Evolutionary conservation across 2,329 filamentous ascomycete genomes (phyloP).

Genomic region (Magnaporthiopsis poae): DNA sequence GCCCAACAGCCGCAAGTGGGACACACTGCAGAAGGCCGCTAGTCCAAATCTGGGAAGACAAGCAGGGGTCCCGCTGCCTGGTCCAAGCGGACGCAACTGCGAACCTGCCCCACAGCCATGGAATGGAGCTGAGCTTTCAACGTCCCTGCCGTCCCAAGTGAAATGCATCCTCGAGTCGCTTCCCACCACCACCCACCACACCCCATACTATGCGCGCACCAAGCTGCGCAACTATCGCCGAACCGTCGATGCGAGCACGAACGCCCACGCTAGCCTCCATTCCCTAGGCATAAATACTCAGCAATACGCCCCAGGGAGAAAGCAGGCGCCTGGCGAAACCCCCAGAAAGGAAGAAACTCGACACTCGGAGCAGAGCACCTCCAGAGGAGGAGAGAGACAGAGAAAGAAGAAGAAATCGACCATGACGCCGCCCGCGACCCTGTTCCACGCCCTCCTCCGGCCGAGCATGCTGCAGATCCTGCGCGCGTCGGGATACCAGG

Average conservation of each 20-base stretch:
- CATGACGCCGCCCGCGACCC: slow-evolving; percentile 37
- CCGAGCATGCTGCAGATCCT: slow-evolving; percentile 84
- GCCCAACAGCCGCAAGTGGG: neutral
- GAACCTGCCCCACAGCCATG: neutral
- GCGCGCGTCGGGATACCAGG: slow-evolving; percentile 80
- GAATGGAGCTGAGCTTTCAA: neutral
- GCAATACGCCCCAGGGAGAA: neutral
- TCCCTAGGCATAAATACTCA: neutral
- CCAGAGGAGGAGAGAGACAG: too few species aligned
- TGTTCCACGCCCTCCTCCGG: slow-evolving; percentile 68
- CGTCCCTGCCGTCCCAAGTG: neutral
- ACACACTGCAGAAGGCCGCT: neutral
- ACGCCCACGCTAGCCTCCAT: neutral
- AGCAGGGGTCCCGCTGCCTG: too few species aligned
- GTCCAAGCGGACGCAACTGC: neutral
- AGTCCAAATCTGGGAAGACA: neutral
- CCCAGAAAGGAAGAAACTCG: neutral
- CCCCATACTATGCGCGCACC: neutral
- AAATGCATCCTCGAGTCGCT: neutral
- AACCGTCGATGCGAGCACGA: neutral
- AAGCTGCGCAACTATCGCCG: neutral
- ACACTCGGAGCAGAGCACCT: neutral
- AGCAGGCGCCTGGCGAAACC: too few species aligned
- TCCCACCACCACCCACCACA: neutral
- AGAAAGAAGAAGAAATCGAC: slow-evolving; percentile 6